A percentile compares a stretch with the other conserved stretches of the same genome.
Conservation (phyloP, 176 grass and related monocot species). For the Carex cristatella region DNA sequence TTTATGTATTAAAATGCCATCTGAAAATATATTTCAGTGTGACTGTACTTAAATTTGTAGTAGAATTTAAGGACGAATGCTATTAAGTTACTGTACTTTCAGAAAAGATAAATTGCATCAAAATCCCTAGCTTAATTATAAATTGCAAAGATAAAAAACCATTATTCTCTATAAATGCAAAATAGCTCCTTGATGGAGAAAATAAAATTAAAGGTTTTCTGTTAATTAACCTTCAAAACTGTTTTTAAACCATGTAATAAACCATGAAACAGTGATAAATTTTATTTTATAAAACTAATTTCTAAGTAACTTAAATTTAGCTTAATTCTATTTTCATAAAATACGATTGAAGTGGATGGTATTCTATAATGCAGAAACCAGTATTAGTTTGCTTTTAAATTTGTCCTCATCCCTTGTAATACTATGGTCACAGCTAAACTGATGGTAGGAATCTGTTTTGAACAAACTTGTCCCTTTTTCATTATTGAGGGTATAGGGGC, state of each 20-base stretch:
- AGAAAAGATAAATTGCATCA: background rate
- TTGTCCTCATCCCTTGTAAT: background rate
- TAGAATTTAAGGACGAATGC: background rate
- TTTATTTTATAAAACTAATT: background rate
- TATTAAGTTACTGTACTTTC: background rate
- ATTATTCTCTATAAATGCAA: background rate
- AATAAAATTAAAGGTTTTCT: background rate
- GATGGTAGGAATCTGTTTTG: background rate
- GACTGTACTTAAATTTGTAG: background rate
- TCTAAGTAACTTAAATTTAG: background rate
- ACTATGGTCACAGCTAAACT: background rate
- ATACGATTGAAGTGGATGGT: background rate
- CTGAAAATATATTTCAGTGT: background rate
- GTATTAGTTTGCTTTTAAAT: background rate
- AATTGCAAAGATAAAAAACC: background rate
- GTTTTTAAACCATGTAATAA: background rate
- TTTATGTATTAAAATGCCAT: background rate
- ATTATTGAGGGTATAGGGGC: background rate
- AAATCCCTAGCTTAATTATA: background rate
- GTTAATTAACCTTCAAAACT: background rate
- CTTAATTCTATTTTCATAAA: background rate
- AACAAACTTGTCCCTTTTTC: background rate
- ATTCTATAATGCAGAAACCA: background rate
- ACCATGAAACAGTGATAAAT: background rate
- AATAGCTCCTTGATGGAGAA: background rate